Base-by-base conservation (phyloP, 2,329 filamentous ascomycete species). In the Botrytis elliptica region DNA sequence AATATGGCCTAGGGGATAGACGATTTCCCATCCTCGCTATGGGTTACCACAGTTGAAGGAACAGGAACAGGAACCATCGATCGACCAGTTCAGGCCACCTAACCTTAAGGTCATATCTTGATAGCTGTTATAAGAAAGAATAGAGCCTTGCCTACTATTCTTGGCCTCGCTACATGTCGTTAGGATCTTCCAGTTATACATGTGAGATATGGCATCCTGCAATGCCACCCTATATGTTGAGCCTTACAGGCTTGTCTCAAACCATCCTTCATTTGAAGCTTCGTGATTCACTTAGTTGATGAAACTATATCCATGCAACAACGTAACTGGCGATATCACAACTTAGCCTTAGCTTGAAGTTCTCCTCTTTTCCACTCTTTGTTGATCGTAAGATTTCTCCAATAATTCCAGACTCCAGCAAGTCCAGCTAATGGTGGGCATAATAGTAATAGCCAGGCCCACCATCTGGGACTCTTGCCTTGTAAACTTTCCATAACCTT, bases 371-470 rank as follows among this genome's bases (percentile, higher is more conserved):
- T 88, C 94, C 94, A 97, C 74, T 85, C 85, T 81, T 85, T 87
- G 83, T 93, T 93, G 77, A 91, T 90, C 79, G 85, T 86, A 80
- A 88, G 86, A 83, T 95, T 96, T 80, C 89, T 86, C 84, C 90
- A 90, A 81, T 93, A 89, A 78, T 88, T 91, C 90, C 91, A 95
- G 42, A 89, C 83, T 0, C 90, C 93, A 73, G 90, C 87, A 18
- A 87, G 83, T 33, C 90, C 87, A 1, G 91, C 95, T 77, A 97
- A 79, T 59, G 94, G 94, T 76, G 95, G 95, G 80, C 88, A 92
- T 57, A 91, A 83, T 76, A 90, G 84, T 75, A 91, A 80, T 77
- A 92, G 74, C 88, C 89, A 92, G n/a, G 89, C 89, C 95, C 96
- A 98, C 81, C 80, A 80, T 70, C 75, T 77, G 14, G 78, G 81